Conservation (phyloP, 345 rosid species). For the Anacardium occidentale region DNA sequence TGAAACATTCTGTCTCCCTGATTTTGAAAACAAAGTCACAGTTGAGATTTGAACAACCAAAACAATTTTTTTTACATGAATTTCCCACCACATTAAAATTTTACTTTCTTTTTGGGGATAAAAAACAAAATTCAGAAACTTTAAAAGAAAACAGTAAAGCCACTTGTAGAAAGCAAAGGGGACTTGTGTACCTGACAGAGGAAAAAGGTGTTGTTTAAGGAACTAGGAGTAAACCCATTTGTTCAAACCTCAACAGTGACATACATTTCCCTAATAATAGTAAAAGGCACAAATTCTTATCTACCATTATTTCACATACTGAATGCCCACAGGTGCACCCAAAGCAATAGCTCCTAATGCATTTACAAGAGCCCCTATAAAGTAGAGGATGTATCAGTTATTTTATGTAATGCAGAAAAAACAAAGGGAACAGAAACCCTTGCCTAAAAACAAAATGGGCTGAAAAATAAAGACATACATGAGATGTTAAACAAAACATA, state of each 20-base stretch:
- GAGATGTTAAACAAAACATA: background rate
- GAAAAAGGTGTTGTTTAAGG: slow-evolving; percentile 7
- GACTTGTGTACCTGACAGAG: slow-evolving; percentile 10
- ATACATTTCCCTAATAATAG: slow-evolving; percentile 19
- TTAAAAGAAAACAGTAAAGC: background rate
- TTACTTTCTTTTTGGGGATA: background rate
- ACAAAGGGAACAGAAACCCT: background rate
- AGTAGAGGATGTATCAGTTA: background rate
- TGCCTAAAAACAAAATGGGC: background rate
- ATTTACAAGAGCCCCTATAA: slow-evolving; percentile 67
- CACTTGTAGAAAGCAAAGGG: background rate
- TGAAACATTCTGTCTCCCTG: background rate
- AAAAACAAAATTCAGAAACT: background rate
- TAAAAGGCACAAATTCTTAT: slow-evolving; percentile 2
- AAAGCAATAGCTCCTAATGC: slow-evolving; percentile 76
- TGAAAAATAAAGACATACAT: background rate
- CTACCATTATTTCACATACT: slow-evolving; percentile 45
- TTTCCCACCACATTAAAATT: background rate
- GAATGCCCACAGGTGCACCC: slow-evolving; percentile 78
- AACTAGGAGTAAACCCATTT: slow-evolving; percentile 7
- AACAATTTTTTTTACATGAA: slow-evolving; percentile 3
- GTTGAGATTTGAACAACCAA: slow-evolving; percentile 24
- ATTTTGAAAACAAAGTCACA: slow-evolving; percentile 27
- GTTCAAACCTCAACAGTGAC: slow-evolving; percentile 27
- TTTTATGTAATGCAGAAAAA: background rate